Percentiles rank a stretch among this genome's conserved stretches.
Conservation (phyloP, 2,329 filamentous ascomycete genomes). For the Thielaviopsis musarum region DNA sequence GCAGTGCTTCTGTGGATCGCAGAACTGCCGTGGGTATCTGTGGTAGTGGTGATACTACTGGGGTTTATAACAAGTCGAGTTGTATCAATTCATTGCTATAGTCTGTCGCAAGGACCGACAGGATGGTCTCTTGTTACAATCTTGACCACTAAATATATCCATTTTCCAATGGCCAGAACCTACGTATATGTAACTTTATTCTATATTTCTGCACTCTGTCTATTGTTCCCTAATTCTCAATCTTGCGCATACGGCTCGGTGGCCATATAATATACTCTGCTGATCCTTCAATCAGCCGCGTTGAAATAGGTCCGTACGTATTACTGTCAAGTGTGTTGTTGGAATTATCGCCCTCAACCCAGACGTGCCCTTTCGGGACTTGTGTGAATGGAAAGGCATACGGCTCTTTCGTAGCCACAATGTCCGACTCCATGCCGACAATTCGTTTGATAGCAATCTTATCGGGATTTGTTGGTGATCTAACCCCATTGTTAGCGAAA, state of each 20-base stretch:
- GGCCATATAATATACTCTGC: conserved; percentile 61
- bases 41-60: conserved; percentile 32
- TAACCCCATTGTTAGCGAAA: conserved; percentile 20
- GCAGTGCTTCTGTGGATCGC: conserved; percentile 43
- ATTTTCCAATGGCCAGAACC: neutral
- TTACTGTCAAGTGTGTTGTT: conserved; percentile 54
- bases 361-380: conserved; percentile 73
- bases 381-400: conserved; percentile 24
- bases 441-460: conserved; percentile 65
- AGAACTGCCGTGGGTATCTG: conserved; percentile 50
- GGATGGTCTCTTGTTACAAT: no score
- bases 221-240: conserved; percentile 17
- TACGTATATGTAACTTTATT: neutral
- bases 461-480: conserved; percentile 55
- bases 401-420: conserved; percentile 6
- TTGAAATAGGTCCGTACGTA: conserved; percentile 70
- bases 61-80: neutral
- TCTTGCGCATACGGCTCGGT: conserved; percentile 36
- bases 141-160: no score
- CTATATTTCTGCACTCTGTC: neutral
- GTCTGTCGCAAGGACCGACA: no score
- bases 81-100: no score
- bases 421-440: conserved; percentile 62
- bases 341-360: conserved; percentile 74
- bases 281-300: conserved; percentile 56